Evolutionary conservation across 129 eudicot genomes (phyloP).

Genomic region (Mikania micrantha): DNA sequence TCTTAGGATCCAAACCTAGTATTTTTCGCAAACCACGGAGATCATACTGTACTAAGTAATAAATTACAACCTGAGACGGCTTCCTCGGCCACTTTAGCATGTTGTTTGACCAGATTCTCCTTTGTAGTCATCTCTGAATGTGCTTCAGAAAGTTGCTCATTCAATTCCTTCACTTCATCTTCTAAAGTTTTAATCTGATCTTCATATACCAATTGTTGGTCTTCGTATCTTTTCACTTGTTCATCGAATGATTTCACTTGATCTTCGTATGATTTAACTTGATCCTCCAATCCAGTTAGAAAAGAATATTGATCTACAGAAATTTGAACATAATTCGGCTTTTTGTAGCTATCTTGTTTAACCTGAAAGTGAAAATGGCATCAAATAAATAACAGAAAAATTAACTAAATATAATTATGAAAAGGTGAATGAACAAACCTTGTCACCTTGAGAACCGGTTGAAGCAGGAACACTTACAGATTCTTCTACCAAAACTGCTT

Average conservation of each 20-base stretch:
- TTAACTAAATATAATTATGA: background rate
- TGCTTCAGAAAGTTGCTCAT: conserved; percentile 71
- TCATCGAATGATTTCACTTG: conserved; percentile 58
- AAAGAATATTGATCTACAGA: conserved; percentile 83
- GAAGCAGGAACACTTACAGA: conserved; percentile 41
- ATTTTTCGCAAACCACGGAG: too few relatives aligned
- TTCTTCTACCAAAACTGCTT: conserved; percentile 42
- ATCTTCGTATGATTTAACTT: conserved; percentile 36
- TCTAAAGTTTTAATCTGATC: conserved; percentile 71
- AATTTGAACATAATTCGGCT: conserved; percentile 82
- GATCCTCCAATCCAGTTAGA: conserved; percentile 90
- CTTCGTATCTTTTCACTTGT: conserved; percentile 57
- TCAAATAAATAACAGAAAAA: background rate
- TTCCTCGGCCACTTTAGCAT: conserved; percentile 95
- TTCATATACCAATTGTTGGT: conserved; percentile 40
- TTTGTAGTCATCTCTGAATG: conserved; percentile 72
- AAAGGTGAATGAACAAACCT: conserved; percentile 36
- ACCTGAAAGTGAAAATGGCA: conserved; percentile 31
- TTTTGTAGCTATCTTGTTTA: conserved; percentile 58
- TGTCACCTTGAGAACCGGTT: conserved; percentile 48
- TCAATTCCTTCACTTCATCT: conserved; percentile 65
- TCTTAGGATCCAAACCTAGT: too few relatives aligned
- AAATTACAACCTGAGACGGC: conserved; percentile 78
- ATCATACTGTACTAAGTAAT: too few relatives aligned
- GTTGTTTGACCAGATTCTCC: conserved; percentile 87